phyloP scores from a whole-genome alignment of 352 stramenopile species.

The Phytophthora rubi region DNA sequence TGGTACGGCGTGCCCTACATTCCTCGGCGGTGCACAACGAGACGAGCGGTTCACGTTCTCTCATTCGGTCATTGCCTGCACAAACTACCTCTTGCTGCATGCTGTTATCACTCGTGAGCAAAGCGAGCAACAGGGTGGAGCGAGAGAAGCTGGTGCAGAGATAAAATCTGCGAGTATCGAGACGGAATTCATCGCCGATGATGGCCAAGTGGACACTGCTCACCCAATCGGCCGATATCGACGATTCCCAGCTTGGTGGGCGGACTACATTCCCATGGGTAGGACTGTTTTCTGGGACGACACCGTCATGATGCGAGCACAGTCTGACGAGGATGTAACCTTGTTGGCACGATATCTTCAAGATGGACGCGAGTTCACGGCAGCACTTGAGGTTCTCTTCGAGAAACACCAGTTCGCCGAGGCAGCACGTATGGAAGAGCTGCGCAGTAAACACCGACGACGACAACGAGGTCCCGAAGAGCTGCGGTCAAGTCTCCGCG shows the following conservation, averaged over 20 bases:
- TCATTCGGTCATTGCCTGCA: conserved; percentile 47
- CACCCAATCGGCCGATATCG: conserved; percentile 51
- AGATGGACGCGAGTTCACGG: conserved; percentile 47
- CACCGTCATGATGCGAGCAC: conserved; percentile 55
- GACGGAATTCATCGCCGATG: conserved; percentile 55
- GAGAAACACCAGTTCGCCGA: conserved; percentile 83
- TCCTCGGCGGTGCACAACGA: conserved; percentile 32
- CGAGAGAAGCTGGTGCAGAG: conserved; percentile 8
- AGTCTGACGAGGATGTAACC: conserved; percentile 60
- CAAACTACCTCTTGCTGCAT: conserved; percentile 68
- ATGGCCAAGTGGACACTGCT: conserved; percentile 27
- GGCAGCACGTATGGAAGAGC: conserved; percentile 71
- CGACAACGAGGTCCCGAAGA: conserved; percentile 51
- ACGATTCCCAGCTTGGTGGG: conserved; percentile 66
- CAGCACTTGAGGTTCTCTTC: conserved; percentile 71
- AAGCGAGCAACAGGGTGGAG: not conserved
- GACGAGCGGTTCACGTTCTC: conserved; percentile 70
- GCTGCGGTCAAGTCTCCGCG: conserved; percentile 43
- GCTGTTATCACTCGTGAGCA: conserved; percentile 34
- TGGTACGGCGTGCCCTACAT: conserved; percentile 62
- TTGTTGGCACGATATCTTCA: conserved; percentile 52
- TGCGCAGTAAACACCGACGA: conserved; percentile 58
- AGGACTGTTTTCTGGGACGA: conserved; percentile 77
- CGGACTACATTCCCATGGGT: conserved; percentile 64
- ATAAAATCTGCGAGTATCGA: conserved; percentile 41